phyloP scores from a whole-genome alignment of 495 filamentous ascomycete genomes.

The Lophiotrema nucula region DNA sequence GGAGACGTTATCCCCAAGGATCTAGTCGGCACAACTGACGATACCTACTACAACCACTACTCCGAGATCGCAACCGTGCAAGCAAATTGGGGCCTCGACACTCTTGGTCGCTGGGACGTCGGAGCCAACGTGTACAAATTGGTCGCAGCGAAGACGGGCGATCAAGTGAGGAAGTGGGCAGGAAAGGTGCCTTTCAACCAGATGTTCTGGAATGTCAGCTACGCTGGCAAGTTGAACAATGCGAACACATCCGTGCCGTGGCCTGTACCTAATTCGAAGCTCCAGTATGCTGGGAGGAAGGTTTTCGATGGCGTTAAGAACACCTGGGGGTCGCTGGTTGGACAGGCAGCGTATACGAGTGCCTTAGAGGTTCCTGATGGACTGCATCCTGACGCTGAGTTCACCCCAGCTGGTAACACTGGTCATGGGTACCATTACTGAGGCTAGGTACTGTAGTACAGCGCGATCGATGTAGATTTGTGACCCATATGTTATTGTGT shows the following conservation, averaged over 20 bases:
- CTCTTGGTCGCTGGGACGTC: conserved; percentile 43
- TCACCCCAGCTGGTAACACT: conserved; percentile 1
- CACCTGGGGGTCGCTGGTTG: conserved; percentile 26
- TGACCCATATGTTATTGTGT: too few species aligned
- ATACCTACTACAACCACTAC: conserved; percentile 42
- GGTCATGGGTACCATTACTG: not conserved
- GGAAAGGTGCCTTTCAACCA: conserved; percentile 28
- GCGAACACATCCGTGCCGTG: conserved; percentile 31
- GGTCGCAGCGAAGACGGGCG: conserved; percentile 37
- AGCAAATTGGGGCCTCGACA: conserved; percentile 39
- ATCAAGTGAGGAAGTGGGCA: conserved; percentile 32
- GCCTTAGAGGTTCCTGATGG: conserved; percentile 38
- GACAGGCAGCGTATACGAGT: conserved; percentile 33
- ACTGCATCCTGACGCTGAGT: conserved; percentile 32
- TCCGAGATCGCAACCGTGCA: conserved; percentile 40
- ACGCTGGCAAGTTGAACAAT: conserved; percentile 38
- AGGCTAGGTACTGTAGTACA: too few species aligned
- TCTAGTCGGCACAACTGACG: conserved; percentile 37
- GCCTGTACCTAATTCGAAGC: conserved; percentile 37
- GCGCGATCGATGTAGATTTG: too few species aligned
- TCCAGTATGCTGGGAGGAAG: conserved; percentile 26
- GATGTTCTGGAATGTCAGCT: conserved; percentile 37
- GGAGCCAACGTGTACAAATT: conserved; percentile 41
- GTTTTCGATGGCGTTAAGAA: conserved; percentile 29
- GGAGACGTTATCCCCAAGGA: conserved; percentile 35